Evolutionary conservation across 306 rosid species (phyloP), one percentile per base, ranked within the genome.

Genomic region (Macrotyloma uniflorum): DNA sequence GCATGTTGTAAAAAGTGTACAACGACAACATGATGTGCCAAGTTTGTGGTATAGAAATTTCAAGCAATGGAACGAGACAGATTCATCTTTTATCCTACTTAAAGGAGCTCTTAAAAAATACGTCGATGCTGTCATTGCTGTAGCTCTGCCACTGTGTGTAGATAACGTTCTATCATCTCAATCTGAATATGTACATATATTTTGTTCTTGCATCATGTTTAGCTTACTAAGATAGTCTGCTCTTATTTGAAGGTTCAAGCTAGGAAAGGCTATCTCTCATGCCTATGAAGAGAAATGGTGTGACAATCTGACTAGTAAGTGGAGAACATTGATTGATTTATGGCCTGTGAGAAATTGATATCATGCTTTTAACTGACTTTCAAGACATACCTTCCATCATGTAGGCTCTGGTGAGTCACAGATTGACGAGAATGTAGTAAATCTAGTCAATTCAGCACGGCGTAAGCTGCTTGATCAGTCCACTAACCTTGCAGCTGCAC

Each of bases 391-490:
- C 71, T 80, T 82, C 68, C 67, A 61, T 83, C 65, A 50, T 84
- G 78, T 85, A 90, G 98, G 81, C 72, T 77, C 78, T 62, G 81
- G 84, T 24, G 77, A 73, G 57, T 67, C 84, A 16, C 72, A 78
- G 46, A 33, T 61, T 78, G 76, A 8, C 64, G 83, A 79, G 36
- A 58, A 40, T 76, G 28, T 33, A 66, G 67, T 77, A 64, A 74
- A 64, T 74, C 75, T 82, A 65, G 63, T 79, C 47, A 82, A 42
- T 72, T 73, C 82, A 75, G 83, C 82, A 32, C 96, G 90, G 5
- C 99, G 99, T 43, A 85, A 66, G 86, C 87, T 96, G 63, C 90
- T 90, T 50, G 98, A 79, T 35, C 85, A 90, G 81, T 84, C 89
- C 68, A 88, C 79, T 72, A 96, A 96, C 87, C 93, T 93, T 4